Conservation (phyloP, 768 basidiomycete genomes). For the Mycena haematopus region DNA sequence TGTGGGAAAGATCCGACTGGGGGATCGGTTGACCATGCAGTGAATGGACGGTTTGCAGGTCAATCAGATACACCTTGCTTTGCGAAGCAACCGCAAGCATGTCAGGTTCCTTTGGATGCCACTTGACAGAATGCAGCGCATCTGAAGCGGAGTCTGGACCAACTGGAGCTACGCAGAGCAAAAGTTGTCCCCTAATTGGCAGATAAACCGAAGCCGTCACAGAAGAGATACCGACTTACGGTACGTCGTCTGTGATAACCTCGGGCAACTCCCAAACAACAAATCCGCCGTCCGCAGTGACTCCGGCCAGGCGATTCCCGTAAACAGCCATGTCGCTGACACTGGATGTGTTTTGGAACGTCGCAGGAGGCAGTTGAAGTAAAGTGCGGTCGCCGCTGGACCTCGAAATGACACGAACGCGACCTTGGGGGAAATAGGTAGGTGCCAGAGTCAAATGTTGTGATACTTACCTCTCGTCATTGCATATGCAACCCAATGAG, state of each 20-base stretch:
- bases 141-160: constrained; percentile 53
- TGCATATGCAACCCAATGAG: constrained; percentile 92
- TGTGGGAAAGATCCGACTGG: constrained; percentile 71
- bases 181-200: constrained; percentile 60
- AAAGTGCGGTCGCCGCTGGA: constrained; percentile 88
- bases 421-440: constrained; percentile 50
- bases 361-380: constrained; percentile 67
- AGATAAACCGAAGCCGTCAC: constrained; percentile 18
- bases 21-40: constrained; percentile 71
- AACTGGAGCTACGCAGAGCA: constrained; percentile 71
- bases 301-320: constrained; percentile 82
- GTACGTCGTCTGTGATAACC: constrained; percentile 83
- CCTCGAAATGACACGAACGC: constrained; percentile 87
- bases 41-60: constrained; percentile 66
- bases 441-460: constrained; percentile 1
- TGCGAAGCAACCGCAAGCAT: constrained; percentile 85
- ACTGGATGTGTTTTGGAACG: constrained; percentile 66
- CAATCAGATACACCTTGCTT: constrained; percentile 76
- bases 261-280: constrained; percentile 90
- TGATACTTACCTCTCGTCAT: constrained; percentile 75
- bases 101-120: constrained; percentile 85
- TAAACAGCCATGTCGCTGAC: constrained; percentile 89
- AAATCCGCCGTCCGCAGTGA: constrained; percentile 88
- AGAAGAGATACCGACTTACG: constrained; percentile 56
- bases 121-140: constrained; percentile 82